These are phyloP conservation scores for Hyaloscypha variabilis DNA, from an alignment of 495 filamentous ascomycete genomes.

Conservation along the genomic window DNA sequence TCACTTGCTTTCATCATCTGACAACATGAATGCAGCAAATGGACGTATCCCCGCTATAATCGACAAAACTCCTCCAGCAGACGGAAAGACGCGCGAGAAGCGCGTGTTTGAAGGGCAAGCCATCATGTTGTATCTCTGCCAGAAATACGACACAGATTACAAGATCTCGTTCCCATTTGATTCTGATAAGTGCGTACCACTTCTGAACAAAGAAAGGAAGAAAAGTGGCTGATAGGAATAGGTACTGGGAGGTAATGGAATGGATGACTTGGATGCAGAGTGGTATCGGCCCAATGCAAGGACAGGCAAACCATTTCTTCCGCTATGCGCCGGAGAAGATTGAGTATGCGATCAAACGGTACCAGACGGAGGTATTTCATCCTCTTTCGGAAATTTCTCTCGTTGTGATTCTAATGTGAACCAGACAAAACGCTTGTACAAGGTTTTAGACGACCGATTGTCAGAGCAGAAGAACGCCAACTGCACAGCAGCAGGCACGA, in stretches of 20 bases:
- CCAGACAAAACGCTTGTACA: constrained; percentile 72
- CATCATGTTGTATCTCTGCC: constrained; percentile 84
- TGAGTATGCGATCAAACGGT: constrained; percentile 80
- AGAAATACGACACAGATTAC: constrained; percentile 76
- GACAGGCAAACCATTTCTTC: constrained; percentile 85
- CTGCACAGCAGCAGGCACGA: constrained; percentile 17
- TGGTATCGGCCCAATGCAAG: constrained; percentile 90
- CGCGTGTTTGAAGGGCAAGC: constrained; percentile 77
- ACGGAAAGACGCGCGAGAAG: constrained; percentile 66
- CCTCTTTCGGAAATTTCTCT: background rate
- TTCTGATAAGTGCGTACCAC: constrained; percentile 26
- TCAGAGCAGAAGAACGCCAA: constrained; percentile 50
- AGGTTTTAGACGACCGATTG: constrained; percentile 73
- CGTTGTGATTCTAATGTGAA: background rate
- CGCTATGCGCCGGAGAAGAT: constrained; percentile 88
- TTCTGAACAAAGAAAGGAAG: too few species aligned
- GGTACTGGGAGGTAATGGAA: constrained; percentile 71
- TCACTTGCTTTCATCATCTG: background rate
- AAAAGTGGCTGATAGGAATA: constrained; percentile 9
- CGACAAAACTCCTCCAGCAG: constrained; percentile 58
- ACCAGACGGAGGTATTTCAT: constrained; percentile 62
- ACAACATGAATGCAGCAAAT: constrained; percentile 51
- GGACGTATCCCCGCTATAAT: constrained; percentile 89
- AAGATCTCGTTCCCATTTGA: constrained; percentile 73
- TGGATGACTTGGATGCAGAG: constrained; percentile 77